Percentiles rank a stretch among this genome's conserved stretches.
These are phyloP conservation scores for Aschersonia sp. DNA, from an alignment of 2,329 filamentous ascomycete species.

Conservation along the genomic window DNA sequence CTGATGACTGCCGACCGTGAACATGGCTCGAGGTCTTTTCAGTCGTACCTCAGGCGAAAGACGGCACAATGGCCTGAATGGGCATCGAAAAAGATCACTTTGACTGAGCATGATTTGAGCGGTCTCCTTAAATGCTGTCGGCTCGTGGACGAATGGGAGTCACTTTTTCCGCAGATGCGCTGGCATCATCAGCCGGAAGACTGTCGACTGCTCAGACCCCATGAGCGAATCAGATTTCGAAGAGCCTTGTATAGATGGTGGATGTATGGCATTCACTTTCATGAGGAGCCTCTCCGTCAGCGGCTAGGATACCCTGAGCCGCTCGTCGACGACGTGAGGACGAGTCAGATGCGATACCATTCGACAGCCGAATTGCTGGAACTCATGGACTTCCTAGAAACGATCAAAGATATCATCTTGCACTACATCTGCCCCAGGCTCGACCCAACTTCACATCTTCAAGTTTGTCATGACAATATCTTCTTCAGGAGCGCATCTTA, in stretches of 20 bases:
- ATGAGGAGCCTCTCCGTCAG: constrained; percentile 25
- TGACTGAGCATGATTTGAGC: constrained; percentile 18
- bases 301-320: constrained; percentile 22
- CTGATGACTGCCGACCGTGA: not conserved
- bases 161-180: constrained; percentile 25
- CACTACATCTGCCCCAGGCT: constrained; percentile 31
- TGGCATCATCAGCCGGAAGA: constrained; percentile 31
- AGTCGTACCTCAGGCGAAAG: not conserved
- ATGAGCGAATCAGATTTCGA: constrained; percentile 32
- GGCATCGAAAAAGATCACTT: constrained; percentile 9
- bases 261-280: constrained; percentile 38
- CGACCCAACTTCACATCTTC: constrained; percentile 18
- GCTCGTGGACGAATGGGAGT: constrained; percentile 23
- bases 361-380: constrained; percentile 29
- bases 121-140: constrained; percentile 19
- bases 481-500: not conserved
- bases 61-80: not conserved
- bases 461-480: not conserved
- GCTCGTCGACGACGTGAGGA: constrained; percentile 24
- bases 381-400: constrained; percentile 28
- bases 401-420: constrained; percentile 27
- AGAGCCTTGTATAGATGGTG: constrained; percentile 39
- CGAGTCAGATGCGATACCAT: constrained; percentile 27
- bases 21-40: not conserved
- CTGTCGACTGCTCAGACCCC: constrained; percentile 25